A percentile compares a stretch with the other conserved stretches of the same genome.
Conservation (phyloP, 139 green algal species). For the Coelastrella sp. region DNA sequence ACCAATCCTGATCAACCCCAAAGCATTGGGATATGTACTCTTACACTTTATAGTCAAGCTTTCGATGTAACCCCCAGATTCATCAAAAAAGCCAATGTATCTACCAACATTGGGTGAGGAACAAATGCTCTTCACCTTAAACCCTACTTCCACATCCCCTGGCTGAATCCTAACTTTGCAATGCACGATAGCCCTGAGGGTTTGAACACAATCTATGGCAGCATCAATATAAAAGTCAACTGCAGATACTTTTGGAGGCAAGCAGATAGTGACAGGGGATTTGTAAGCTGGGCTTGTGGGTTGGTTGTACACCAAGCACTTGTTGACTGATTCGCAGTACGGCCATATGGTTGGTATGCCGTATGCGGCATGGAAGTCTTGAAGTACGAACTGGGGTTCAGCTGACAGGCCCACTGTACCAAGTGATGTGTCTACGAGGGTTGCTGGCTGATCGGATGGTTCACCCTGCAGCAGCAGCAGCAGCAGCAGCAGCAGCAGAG, state of each 20-base stretch:
- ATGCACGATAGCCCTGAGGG: not conserved
- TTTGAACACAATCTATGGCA: constrained; percentile 37
- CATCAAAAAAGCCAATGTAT: constrained; percentile 41
- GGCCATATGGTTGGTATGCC: constrained; percentile 42
- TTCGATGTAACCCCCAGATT: not conserved
- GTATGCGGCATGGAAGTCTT: constrained; percentile 26
- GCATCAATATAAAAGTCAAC: constrained; percentile 43
- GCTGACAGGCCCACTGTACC: not conserved
- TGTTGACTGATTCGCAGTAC: constrained; percentile 23
- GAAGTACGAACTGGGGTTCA: not conserved
- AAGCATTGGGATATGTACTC: not conserved
- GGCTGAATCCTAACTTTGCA: constrained; percentile 23
- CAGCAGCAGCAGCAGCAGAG: not conserved
- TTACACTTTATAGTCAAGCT: constrained; percentile 27
- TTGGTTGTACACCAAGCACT: constrained; percentile 35
- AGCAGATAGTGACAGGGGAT: not conserved
- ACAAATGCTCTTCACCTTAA: constrained; percentile 30
- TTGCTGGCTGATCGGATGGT: not conserved
- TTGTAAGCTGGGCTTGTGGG: not conserved
- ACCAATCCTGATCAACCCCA: constrained; percentile 37
- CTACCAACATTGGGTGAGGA: not conserved
- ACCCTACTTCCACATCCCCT: constrained; percentile 18
- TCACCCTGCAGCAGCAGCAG: constrained; percentile 4
- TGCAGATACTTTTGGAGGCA: constrained; percentile 15
- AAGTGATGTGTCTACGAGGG: not conserved